phyloP scores from a whole-genome alignment of 2,329 filamentous ascomycete species.

The Pseudocercospora fuligena region DNA sequence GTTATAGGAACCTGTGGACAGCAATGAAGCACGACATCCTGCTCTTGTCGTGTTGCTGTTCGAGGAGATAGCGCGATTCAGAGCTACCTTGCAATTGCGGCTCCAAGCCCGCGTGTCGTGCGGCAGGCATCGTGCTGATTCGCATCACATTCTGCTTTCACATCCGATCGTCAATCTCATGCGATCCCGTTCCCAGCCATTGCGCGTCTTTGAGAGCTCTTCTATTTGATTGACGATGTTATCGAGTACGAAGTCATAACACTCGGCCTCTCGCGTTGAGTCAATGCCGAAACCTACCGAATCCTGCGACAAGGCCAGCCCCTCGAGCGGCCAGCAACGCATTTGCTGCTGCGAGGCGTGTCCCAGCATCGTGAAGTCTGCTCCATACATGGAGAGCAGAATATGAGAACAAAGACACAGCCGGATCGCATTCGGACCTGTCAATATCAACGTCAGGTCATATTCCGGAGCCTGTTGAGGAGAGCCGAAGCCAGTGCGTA shows the following conservation, averaged over 20 bases:
- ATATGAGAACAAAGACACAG: not conserved
- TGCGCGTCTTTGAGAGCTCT: not conserved
- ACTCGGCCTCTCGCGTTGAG: not conserved
- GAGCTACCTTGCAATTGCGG: too few relatives aligned
- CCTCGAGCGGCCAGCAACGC: too few relatives aligned
- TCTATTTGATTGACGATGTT: not conserved
- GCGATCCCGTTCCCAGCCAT: not conserved
- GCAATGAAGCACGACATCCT: not conserved
- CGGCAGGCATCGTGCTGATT: too few relatives aligned
- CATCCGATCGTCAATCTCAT: not conserved
- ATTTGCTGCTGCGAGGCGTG: not conserved
- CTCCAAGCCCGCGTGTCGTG: not conserved
- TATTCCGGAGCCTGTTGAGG: constrained; percentile 4
- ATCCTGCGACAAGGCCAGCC: not conserved
- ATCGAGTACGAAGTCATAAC: not conserved
- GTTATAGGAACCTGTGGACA: not conserved
- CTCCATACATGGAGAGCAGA: not conserved
- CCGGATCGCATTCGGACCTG: not conserved
- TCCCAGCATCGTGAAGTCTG: not conserved
- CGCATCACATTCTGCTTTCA: not conserved
- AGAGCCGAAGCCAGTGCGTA: constrained; percentile 6
- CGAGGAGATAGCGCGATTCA: too few relatives aligned
- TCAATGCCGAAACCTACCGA: constrained; percentile 1
- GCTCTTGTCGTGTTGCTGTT: too few relatives aligned
- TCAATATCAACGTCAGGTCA: not conserved